Base-by-base conservation (phyloP, 2,329 filamentous ascomycete genomes). In the Arthrobotrys conoides region DNA sequence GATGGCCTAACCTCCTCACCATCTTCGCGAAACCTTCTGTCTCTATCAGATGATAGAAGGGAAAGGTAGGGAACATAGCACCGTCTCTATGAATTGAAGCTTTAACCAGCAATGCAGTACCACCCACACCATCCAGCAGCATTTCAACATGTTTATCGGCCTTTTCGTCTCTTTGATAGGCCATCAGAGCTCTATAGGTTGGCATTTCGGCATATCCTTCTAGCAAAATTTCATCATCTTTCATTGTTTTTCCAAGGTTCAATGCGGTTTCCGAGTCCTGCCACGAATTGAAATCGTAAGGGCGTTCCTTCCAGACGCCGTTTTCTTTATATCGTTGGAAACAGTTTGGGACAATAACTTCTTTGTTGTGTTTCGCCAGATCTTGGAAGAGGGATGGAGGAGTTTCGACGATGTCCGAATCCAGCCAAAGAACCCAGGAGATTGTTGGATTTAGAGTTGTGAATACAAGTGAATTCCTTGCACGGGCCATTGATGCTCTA, bases 251-350 rank as follows among this genome's bases (percentile, higher is more conserved):
- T 1, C 89, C 94, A 80, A 99, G 86, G 41, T 92, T 88, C 83
- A 91, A 88, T 0, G 96, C 95, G 1, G 88, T 91, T 0, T 91
- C 88, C 83, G 93, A 97, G 83, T 99, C 96, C 83, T 95, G 90
- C 96, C 96, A 99, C 84, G 92, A 97, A 86, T 99, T 99, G 88
- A 91, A 98, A 86, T 99, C 96, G 84, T 99, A 99, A 0, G 94
- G 90, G 3, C 96, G 90, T 83, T 89, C 89, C 80, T 90, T 87
- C 82, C 91, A 91, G 65, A 89, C 91, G 14, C 91, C 88, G 0
- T 87, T 82, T 80, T 97, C 91, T 57, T 88, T 89, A 85, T 90
- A 98, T 80, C 92, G 88, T 86, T 99, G 96, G 87, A 92, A 97
- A 87, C 95, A 98, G 84, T 99, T 99, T 65, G 96, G 93, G 0